Percentiles rank a stretch among this genome's conserved stretches.
Evolutionary conservation across 179 eudicot species (phyloP).

Genomic region (Camellia oleifera): DNA sequence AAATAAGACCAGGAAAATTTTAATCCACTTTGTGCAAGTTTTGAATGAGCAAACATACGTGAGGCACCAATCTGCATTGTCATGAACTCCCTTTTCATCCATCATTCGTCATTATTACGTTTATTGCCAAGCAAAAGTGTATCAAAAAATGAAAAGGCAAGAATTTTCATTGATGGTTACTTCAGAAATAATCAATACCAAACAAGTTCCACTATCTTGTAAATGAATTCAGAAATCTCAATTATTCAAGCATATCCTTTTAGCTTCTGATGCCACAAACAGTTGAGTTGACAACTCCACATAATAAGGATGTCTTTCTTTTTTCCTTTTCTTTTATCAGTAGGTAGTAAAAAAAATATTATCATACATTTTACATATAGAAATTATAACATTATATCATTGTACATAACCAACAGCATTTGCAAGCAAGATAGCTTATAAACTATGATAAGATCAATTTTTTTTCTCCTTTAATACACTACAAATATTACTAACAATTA

Average conservation of each 20-base stretch:
- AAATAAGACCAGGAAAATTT: neutral
- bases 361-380: neutral
- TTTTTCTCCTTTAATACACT: neutral
- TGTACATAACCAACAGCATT: neutral
- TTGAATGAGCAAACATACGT: neutral
- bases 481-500: neutral
- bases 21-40: neutral
- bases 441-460: neutral
- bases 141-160: neutral
- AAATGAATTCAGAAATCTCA: neutral
- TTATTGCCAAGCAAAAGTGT: neutral
- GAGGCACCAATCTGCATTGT: neutral
- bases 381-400: neutral
- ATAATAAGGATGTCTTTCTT: neutral
- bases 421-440: neutral
- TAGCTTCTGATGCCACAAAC: neutral
- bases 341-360: neutral
- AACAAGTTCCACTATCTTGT: neutral
- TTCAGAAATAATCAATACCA: neutral
- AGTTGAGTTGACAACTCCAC: neutral
- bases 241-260: neutral
- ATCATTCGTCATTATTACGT: neutral
- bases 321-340: neutral
- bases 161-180: neutral
- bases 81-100: neutral